Percentiles rank a stretch among this genome's conserved stretches.
Conservation (phyloP, 2,329 filamentous ascomycete species). For the Hypoxylon sp. region DNA sequence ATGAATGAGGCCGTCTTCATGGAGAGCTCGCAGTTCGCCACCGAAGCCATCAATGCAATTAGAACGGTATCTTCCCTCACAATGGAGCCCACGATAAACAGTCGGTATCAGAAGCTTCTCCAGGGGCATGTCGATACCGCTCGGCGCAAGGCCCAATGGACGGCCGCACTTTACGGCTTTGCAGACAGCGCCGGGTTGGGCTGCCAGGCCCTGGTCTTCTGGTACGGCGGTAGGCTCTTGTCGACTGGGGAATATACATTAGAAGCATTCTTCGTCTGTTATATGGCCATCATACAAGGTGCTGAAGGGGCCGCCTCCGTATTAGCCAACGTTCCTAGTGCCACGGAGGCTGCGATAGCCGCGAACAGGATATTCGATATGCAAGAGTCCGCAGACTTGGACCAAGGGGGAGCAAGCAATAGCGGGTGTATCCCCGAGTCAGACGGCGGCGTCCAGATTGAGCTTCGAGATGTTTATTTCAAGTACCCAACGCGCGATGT, state of each 20-base stretch:
- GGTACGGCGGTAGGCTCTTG: slow-evolving; percentile 68
- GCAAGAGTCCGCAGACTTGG: slow-evolving; percentile 16
- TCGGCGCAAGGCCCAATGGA: slow-evolving; percentile 65
- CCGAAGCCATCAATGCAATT: slow-evolving; percentile 74
- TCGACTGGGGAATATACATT: slow-evolving; percentile 54
- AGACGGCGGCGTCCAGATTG: slow-evolving; percentile 33
- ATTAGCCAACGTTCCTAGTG: slow-evolving; percentile 68
- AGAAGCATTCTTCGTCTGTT: slow-evolving; percentile 59
- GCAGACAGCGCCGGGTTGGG: slow-evolving; percentile 70
- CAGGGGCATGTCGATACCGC: slow-evolving; percentile 63
- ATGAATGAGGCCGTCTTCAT: slow-evolving; percentile 71
- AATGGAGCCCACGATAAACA: slow-evolving; percentile 69
- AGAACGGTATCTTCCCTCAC: slow-evolving; percentile 73
- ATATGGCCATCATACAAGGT: slow-evolving; percentile 70
- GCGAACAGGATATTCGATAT: slow-evolving; percentile 64
- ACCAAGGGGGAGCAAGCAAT: not conserved
- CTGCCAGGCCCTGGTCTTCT: slow-evolving; percentile 68
- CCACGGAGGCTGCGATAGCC: slow-evolving; percentile 61
- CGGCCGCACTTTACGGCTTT: slow-evolving; percentile 62
- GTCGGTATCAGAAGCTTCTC: slow-evolving; percentile 66
- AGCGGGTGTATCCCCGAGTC: not conserved
- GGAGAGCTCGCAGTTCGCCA: slow-evolving; percentile 74
- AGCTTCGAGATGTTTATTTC: slow-evolving; percentile 52
- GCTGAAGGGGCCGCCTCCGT: slow-evolving; percentile 70
- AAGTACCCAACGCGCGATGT: slow-evolving; percentile 63